phyloP scores from a whole-genome alignment of 2,329 filamentous ascomycete species.

The Aspergillus proliferans region DNA sequence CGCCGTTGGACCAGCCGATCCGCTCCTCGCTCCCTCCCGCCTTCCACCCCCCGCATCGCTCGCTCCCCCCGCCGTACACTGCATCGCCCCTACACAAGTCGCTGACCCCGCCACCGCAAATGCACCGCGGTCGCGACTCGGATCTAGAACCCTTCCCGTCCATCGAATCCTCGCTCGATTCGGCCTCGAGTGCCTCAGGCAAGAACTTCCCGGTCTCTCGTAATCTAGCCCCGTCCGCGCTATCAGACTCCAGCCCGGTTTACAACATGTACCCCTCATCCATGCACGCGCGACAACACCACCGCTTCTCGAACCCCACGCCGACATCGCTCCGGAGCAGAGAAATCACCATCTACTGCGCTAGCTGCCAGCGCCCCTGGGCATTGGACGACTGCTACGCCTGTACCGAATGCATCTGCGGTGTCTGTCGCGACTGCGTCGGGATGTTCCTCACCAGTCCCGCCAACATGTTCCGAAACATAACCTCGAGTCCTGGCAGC shows the following conservation, averaged over 20 bases:
- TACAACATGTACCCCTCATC: slow-evolving; percentile 35
- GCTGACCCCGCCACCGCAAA: slow-evolving; percentile 68
- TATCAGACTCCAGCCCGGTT: slow-evolving; percentile 56
- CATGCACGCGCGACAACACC: slow-evolving; percentile 30
- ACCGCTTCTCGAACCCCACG: slow-evolving; percentile 43
- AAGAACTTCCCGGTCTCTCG: slow-evolving; percentile 64
- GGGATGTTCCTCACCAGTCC: slow-evolving; percentile 40
- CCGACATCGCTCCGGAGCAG: slow-evolving; percentile 46
- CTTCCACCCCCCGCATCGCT: slow-evolving; percentile 41
- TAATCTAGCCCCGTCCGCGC: slow-evolving; percentile 61
- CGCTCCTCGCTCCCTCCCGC: slow-evolving; percentile 58
- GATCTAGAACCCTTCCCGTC: slow-evolving; percentile 77
- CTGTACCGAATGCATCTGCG: slow-evolving; percentile 94
- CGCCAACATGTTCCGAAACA: slow-evolving; percentile 32
- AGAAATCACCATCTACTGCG: slow-evolving; percentile 82
- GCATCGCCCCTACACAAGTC: slow-evolving; percentile 87
- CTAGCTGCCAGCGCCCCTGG: slow-evolving; percentile 73
- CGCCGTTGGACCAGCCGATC: slow-evolving; percentile 39
- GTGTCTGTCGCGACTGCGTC: slow-evolving; percentile 82
- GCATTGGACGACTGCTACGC: slow-evolving; percentile 79
- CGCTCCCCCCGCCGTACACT: slow-evolving; percentile 59
- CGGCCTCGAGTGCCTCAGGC: slow-evolving; percentile 43
- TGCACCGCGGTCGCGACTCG: slow-evolving; percentile 44
- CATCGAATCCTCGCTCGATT: slow-evolving; percentile 71
- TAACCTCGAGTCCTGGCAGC: slow-evolving; percentile 26